These are phyloP conservation scores for Sporothrix inflata DNA, from an alignment of 2,329 filamentous ascomycete genomes.

Conservation along the genomic window DNA sequence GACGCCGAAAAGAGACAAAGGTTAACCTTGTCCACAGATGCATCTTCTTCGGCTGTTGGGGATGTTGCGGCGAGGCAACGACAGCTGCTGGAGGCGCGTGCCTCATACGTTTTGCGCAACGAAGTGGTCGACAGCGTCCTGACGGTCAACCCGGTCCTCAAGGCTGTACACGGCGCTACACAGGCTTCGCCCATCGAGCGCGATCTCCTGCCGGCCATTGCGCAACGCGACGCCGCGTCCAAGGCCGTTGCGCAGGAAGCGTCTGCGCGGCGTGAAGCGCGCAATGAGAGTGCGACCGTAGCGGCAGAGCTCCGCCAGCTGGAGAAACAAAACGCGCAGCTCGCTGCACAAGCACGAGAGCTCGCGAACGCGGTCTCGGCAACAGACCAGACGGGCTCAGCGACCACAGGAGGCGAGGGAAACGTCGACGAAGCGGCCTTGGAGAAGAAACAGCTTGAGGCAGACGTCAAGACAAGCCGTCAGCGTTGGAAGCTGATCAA, in stretches of 20 bases:
- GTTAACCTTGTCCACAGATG: background rate
- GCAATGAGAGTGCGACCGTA: conserved; percentile 57
- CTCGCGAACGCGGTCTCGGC: conserved; percentile 58
- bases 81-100: conserved; percentile 70
- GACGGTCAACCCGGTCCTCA: conserved; percentile 74
- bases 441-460: conserved; percentile 63
- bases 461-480: conserved; percentile 62
- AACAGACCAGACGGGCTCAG: conserved; percentile 55
- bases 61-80: conserved; percentile 62
- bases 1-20: background rate
- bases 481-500: conserved; percentile 76
- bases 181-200: conserved; percentile 68
- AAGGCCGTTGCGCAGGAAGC: conserved; percentile 64
- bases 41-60: background rate
- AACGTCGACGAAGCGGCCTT: conserved; percentile 46
- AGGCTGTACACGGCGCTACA: conserved; percentile 72
- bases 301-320: conserved; percentile 62
- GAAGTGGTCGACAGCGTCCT: conserved; percentile 70
- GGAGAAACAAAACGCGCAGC: conserved; percentile 62
- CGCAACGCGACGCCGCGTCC: conserved; percentile 69
- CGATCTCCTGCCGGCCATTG: conserved; percentile 67
- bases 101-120: conserved; percentile 70
- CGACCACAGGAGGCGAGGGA: conserved; percentile 49
- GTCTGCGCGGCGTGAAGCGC: conserved; percentile 53
- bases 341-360: conserved; percentile 65